A percentile compares a stretch with the other conserved stretches of the same genome.
phyloP scores from a whole-genome alignment of 73 alveolate species.

The Paraurostyla sp. region DNA sequence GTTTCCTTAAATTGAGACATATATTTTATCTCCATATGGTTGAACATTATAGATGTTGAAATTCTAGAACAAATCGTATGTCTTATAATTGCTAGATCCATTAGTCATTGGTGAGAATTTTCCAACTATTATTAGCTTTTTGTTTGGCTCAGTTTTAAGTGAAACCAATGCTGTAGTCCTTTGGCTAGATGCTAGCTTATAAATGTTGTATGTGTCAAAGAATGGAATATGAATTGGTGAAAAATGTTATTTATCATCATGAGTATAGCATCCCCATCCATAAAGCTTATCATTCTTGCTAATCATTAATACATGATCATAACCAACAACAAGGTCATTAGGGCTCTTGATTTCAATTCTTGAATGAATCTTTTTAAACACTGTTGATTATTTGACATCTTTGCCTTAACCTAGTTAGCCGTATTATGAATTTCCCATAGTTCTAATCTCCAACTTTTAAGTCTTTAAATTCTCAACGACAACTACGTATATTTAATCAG shows the following conservation, averaged over 20 bases:
- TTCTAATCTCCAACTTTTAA: constrained; percentile 5
- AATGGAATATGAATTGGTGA: constrained; percentile 53
- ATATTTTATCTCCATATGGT: constrained; percentile 42
- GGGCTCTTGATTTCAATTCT: background rate
- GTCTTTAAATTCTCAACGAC: constrained; percentile 8
- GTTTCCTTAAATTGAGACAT: constrained; percentile 4
- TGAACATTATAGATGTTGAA: constrained; percentile 20
- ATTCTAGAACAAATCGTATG: background rate
- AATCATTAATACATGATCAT: constrained; percentile 27
- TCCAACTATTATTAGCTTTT: constrained; percentile 20
- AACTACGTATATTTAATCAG: constrained; percentile 28
- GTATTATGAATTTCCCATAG: constrained; percentile 5
- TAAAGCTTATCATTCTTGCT: background rate
- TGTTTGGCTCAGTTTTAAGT: constrained; percentile 39
- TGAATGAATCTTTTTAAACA: background rate
- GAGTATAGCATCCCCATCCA: constrained; percentile 62
- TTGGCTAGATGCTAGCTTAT: constrained; percentile 32
- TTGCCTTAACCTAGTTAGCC: constrained; percentile 55
- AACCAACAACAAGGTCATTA: constrained; percentile 37
- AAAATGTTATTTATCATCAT: constrained; percentile 10
- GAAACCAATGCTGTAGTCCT: constrained; percentile 57
- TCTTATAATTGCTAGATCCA: background rate
- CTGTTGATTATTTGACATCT: background rate
- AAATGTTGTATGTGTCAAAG: constrained; percentile 64
- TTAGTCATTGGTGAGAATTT: constrained; percentile 15